Evolutionary conservation across 441 rosid species (phyloP), one percentile per base, ranked within the genome.

Genomic region (Pelargonium myrrhifolium): DNA sequence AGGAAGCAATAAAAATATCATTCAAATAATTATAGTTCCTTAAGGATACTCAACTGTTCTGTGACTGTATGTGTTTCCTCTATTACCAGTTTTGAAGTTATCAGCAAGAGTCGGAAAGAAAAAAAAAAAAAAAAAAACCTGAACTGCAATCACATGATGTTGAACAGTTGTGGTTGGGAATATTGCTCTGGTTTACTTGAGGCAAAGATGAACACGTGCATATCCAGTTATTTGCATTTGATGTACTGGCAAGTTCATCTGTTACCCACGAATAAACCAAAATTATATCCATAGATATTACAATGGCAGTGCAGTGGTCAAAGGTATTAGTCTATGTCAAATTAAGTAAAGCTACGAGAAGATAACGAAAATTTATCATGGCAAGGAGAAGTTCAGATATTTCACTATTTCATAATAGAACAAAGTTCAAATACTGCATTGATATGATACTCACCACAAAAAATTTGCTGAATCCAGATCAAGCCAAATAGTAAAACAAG

Each of bases 131-230:
- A n/a, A n/a, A n/a, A n/a, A n/a, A n/a, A n/a, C n/a, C 97, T 72
- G 84, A 85, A 76, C 59, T 88, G 79, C 99, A 93, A 73, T 86
- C 78, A 77, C 99, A 93, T 74, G 93, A 88, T 47, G 82, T 68
- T 24, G 92, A 85, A 80, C 99, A 93, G 79, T 87, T 89, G 17
- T 80, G 85, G 79, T 68, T 78, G 39, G 78, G 66, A 73, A 82
- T 68, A 75, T 65, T 71, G 67, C 78, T 82, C 76, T 78, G 82
- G 72, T 84, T 80, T 67, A 77, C 77, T 72, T 60, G 80, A 74
- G 71, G 21, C 0, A 83, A 68, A 24, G 81, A 74, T 67, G 85
- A 82, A 69, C 99, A 93, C 1, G 78, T 75, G 66, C 97, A 93
- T n/a, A 85, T 83, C 95, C 95, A 93, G 67, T 80, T 81, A 77